phyloP scores from a whole-genome alignment of 805 yeast species.

The Nakazawaea ambrosiae region DNA sequence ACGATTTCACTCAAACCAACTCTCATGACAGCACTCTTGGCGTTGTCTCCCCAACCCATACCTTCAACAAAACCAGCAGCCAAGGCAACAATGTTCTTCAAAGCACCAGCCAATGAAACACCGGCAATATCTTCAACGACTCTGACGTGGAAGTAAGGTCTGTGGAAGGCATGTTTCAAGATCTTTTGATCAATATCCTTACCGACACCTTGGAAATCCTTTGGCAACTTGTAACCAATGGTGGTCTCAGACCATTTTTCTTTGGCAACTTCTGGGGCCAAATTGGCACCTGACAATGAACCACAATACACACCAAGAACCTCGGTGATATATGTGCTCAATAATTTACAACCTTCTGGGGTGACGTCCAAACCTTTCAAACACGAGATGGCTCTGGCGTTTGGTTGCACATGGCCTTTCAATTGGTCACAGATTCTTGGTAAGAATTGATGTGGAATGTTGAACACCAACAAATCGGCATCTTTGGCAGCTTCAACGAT shows the following conservation, averaged over 20 bases:
- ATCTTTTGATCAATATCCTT: constrained; percentile 64
- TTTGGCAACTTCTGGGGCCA: constrained; percentile 94
- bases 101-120: constrained; percentile 93
- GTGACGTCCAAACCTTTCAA: constrained; percentile 91
- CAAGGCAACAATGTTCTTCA: constrained; percentile 91
- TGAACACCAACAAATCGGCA: constrained; percentile 85
- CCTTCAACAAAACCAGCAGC: constrained; percentile 98
- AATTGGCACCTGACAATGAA: constrained; percentile 93
- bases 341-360: constrained; percentile 75
- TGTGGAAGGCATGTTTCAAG: constrained; percentile 82
- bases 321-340: constrained; percentile 74
- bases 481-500: constrained; percentile 66
- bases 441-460: constrained; percentile 96
- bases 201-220: constrained; percentile 61
- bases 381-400: constrained; percentile 87
- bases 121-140: constrained; percentile 93
- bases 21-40: constrained; percentile 96
- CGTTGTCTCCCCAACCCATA: constrained; percentile 98
- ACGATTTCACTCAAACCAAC: constrained; percentile 89
- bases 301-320: constrained; percentile 87
- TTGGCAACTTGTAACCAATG: constrained; percentile 78
- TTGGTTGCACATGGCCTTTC: constrained; percentile 64
- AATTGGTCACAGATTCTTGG: constrained; percentile 69
- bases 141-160: constrained; percentile 96
- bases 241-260: constrained; percentile 98